These are phyloP conservation scores for Fusarium pseudograminearum DNA, from an alignment of 2,329 filamentous ascomycete species.

Conservation along the genomic window DNA sequence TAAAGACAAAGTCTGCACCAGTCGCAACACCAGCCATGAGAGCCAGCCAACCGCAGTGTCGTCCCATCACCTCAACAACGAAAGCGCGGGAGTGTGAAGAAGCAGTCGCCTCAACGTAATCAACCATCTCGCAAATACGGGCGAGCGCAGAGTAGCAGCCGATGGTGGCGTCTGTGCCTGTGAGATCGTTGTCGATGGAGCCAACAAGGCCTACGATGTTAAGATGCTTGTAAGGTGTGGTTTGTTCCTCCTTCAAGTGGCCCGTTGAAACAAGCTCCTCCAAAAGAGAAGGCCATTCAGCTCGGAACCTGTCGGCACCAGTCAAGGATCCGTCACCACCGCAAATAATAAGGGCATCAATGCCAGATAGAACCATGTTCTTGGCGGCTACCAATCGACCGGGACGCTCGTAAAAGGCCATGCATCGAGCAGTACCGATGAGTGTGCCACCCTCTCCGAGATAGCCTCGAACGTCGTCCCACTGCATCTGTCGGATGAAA, in stretches of 20 bases:
- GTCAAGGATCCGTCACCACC: slow-evolving; percentile 97
- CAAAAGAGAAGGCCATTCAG: slow-evolving; percentile 90
- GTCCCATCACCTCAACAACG: slow-evolving; percentile 98
- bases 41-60: slow-evolving; percentile 97
- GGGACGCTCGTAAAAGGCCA: slow-evolving; percentile 88
- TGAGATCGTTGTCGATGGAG: slow-evolving; percentile 98
- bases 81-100: slow-evolving; percentile 95
- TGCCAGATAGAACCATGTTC: slow-evolving; percentile 93
- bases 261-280: slow-evolving; percentile 83
- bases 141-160: slow-evolving; percentile 94
- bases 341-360: slow-evolving; percentile 96
- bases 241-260: slow-evolving; percentile 76
- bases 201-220: slow-evolving; percentile 98
- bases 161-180: slow-evolving; percentile 96
- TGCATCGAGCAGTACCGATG: slow-evolving; percentile 94
- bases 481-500: slow-evolving; percentile 87
- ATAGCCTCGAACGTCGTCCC: slow-evolving; percentile 95
- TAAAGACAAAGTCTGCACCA: slow-evolving; percentile 96
- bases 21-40: slow-evolving; percentile 96
- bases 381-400: slow-evolving; percentile 89
- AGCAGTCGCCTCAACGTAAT: slow-evolving; percentile 96
- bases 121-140: slow-evolving; percentile 94
- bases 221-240: slow-evolving; percentile 82
- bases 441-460: slow-evolving; percentile 94
- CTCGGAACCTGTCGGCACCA: slow-evolving; percentile 91